Evolutionary conservation across 208 protist species (phyloP).

Genomic region (Acanthamoeba castellanii): DNA sequence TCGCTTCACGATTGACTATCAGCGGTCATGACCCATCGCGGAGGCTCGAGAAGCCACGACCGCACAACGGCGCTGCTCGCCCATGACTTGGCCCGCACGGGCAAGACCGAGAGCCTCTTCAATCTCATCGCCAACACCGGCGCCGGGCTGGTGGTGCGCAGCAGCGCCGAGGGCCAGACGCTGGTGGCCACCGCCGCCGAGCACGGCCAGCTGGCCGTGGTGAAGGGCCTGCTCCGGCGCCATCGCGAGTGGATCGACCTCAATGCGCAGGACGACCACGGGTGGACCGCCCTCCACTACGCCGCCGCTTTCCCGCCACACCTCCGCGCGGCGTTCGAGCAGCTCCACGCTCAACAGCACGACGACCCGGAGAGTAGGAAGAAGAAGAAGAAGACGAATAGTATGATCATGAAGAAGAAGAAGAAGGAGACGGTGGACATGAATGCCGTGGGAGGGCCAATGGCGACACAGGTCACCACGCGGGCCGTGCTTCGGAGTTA

Average conservation of each 20-base stretch:
- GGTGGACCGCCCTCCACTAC: background rate
- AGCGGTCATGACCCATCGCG: no score
- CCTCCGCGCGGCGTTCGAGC: background rate
- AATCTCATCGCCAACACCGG: background rate
- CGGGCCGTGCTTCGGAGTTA: background rate
- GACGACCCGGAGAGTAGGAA: no score
- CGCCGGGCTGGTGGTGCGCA: background rate
- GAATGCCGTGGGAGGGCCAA: background rate
- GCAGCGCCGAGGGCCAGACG: background rate
- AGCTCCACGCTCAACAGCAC: background rate
- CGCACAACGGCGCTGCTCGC: background rate
- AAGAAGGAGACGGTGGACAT: no score
- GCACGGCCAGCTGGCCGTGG: background rate
- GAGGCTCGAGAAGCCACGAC: no score
- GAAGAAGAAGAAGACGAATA: no score
- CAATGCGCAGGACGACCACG: background rate
- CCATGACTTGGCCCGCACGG: background rate
- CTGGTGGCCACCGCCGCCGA: background rate
- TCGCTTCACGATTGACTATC: no score
- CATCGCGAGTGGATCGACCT: background rate
- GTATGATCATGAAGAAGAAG: background rate
- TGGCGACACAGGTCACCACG: no score
- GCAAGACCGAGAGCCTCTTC: background rate
- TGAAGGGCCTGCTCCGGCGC: background rate
- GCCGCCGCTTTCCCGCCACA: background rate